Percentiles rank a stretch among this genome's conserved stretches.
Conservation (phyloP, 2,329 filamentous ascomycete species). For the Colletotrichum chlorophyti region DNA sequence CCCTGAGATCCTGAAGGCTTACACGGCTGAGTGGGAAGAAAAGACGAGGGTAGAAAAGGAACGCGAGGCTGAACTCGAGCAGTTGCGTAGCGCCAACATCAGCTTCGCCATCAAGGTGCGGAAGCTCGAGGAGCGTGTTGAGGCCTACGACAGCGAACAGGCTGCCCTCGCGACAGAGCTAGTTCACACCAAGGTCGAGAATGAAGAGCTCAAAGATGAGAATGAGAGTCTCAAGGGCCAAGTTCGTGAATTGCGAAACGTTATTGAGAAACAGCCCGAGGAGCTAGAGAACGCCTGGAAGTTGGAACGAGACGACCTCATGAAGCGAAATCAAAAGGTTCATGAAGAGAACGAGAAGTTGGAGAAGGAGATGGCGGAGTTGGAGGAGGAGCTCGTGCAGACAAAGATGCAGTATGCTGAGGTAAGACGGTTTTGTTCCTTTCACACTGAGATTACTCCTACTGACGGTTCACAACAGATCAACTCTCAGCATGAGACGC, state of each 20-base stretch:
- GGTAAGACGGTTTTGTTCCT: conserved; percentile 63
- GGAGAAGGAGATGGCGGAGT: conserved; percentile 88
- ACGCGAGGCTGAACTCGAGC: conserved; percentile 80
- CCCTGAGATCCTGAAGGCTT: conserved; percentile 79
- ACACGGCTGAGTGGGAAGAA: conserved; percentile 91
- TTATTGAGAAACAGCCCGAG: conserved; percentile 88
- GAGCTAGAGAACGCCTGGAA: conserved; percentile 86
- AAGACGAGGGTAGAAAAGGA: conserved; percentile 83
- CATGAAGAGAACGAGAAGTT: conserved; percentile 90
- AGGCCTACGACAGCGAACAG: conserved; percentile 89
- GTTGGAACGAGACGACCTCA: conserved; percentile 87
- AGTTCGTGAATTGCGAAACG: conserved; percentile 81
- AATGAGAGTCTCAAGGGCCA: conserved; percentile 89
- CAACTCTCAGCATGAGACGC: conserved; percentile 72
- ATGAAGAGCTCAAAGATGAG: conserved; percentile 85
- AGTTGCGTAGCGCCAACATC: conserved; percentile 70
- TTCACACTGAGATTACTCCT: background rate
- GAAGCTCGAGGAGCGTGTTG: conserved; percentile 83
- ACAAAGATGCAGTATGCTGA: conserved; percentile 96
- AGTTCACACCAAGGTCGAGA: conserved; percentile 91
- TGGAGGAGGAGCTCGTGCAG: conserved; percentile 90
- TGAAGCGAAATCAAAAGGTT: conserved; percentile 91
- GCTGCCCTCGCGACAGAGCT: conserved; percentile 90
- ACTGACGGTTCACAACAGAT: conserved; percentile 56
- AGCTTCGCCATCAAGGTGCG: conserved; percentile 79